Evolutionary conservation across 768 basidiomycete species (phyloP), one percentile per base, ranked within the genome.

Genomic region (Pholiota conissans): DNA sequence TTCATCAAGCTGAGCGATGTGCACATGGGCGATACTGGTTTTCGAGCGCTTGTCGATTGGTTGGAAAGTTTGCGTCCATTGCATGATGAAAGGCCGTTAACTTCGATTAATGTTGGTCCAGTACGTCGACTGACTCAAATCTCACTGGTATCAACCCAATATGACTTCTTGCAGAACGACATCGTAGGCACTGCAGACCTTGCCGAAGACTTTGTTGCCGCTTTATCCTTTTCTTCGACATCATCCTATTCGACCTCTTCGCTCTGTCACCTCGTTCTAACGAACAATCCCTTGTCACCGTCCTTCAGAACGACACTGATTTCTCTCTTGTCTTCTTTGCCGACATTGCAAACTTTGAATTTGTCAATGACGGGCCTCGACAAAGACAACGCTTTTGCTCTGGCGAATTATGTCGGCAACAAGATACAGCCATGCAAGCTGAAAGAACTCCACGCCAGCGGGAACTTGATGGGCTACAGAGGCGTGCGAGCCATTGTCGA

Each of bases 231-330:
- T 40, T n/a, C 22, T 11, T 28, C 28, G 20, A 2, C 5, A 26
- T 39, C 37, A 18, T 13, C 14, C 27, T n/a, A 24, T 20, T 16
- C 30, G 20, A 39, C 56, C 1, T 34, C 46, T 13, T 42, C 60
- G 9, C 24, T 64, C 2, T 39, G 56, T 3, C 46, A 50, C 18
- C 32, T 67, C 11, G 14, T 49, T 29, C 46, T 67, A 18, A 61
- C 61, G 37, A 61, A 58, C 29, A 67, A 64, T 42, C 58, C 58
- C 0, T 55, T 64, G 5, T 67, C 65, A 0, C 7, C 60, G n/a
- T 30, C 37, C 11, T 67, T 67, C 55, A 59, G 56, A 35, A 49
- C 57, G 29, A 57, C 50, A 1, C 45, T 64, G 9, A 53, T 67
- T 10, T 30, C 59, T 6, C 49, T 57, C 2, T 56, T 67, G 7